Conservation (phyloP, 2,329 filamentous ascomycete species). For the Gaeumannomyces tritici region DNA sequence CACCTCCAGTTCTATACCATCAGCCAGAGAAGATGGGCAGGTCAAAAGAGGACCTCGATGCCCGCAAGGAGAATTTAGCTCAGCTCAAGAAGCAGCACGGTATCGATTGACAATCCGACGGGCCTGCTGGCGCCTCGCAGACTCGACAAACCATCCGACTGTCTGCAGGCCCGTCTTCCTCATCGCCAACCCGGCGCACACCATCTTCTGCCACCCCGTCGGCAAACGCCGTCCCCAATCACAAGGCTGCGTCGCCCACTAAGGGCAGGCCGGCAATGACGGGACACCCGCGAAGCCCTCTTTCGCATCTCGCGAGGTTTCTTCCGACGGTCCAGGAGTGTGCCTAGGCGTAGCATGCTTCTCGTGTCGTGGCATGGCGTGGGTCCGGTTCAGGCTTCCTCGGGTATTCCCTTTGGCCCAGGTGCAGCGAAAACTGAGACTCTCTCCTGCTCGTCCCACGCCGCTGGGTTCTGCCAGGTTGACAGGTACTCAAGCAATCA, state of each 20-base stretch:
- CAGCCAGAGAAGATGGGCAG: constrained; percentile 62
- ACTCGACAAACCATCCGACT: constrained; percentile 24
- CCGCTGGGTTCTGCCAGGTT: background rate
- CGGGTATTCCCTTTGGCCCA: background rate
- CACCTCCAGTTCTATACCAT: constrained; percentile 45
- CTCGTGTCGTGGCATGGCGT: background rate
- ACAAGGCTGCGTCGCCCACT: constrained; percentile 28
- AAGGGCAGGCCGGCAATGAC: constrained; percentile 29
- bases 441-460: background rate
- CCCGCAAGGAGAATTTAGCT: constrained; percentile 94
- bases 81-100: constrained; percentile 95
- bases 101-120: constrained; percentile 90
- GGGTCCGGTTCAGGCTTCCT: background rate
- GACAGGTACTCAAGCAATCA: background rate
- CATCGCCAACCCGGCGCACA: constrained; percentile 27
- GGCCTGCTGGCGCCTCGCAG: constrained; percentile 48
- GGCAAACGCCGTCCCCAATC: background rate
- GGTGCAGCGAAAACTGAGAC: background rate
- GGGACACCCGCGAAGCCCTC: constrained; percentile 22
- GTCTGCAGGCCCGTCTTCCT: constrained; percentile 54
- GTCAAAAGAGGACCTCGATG: constrained; percentile 87
- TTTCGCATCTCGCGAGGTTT: constrained; percentile 25
- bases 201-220: constrained; percentile 8
- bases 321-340: constrained; percentile 25
- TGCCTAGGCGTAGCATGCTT: constrained; percentile 11